Evolutionary conservation across 2,329 filamentous ascomycete species (phyloP).

Genomic region (Phyllosticta paracitricarpa): DNA sequence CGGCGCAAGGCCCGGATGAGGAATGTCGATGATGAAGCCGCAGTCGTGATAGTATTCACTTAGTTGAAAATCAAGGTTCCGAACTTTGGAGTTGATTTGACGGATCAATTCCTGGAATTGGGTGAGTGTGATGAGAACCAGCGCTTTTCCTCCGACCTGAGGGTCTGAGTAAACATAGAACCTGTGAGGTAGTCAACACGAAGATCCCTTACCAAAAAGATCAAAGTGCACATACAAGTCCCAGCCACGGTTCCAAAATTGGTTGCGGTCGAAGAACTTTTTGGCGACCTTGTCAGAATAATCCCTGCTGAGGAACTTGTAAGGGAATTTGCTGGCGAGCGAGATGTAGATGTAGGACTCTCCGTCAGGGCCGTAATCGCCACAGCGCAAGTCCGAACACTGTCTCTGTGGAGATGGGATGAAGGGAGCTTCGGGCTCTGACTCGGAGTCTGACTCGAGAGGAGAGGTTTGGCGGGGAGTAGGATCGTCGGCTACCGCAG

Average conservation of each 20-base stretch:
- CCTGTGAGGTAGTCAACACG: slow-evolving; percentile 30
- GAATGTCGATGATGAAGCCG: slow-evolving; percentile 55
- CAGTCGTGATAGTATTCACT: slow-evolving; percentile 42
- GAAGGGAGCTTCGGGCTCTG: background rate
- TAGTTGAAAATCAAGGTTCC: slow-evolving; percentile 47
- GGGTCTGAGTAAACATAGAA: slow-evolving; percentile 55
- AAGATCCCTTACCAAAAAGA: background rate
- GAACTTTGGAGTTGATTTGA: slow-evolving; percentile 49
- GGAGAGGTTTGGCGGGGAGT: background rate
- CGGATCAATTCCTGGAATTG: slow-evolving; percentile 58
- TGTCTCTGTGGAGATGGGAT: background rate
- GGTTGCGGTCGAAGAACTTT: slow-evolving; percentile 46
- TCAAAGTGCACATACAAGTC: slow-evolving; percentile 53
- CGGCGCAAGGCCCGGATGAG: slow-evolving; percentile 52
- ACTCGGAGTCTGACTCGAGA: background rate
- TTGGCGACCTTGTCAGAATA: slow-evolving; percentile 39
- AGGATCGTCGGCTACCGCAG: background rate
- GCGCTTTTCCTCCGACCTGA: slow-evolving; percentile 36
- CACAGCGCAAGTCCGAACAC: background rate
- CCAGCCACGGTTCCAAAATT: slow-evolving; percentile 57
- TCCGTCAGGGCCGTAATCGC: slow-evolving; percentile 1
- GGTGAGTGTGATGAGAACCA: slow-evolving; percentile 56
- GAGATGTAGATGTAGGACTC: slow-evolving; percentile 30
- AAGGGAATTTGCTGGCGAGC: slow-evolving; percentile 48
- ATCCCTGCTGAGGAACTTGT: slow-evolving; percentile 45